Evolutionary conservation across 768 basidiomycete genomes (phyloP), one percentile per base, ranked within the genome.

Genomic region (Lentinula boryana): DNA sequence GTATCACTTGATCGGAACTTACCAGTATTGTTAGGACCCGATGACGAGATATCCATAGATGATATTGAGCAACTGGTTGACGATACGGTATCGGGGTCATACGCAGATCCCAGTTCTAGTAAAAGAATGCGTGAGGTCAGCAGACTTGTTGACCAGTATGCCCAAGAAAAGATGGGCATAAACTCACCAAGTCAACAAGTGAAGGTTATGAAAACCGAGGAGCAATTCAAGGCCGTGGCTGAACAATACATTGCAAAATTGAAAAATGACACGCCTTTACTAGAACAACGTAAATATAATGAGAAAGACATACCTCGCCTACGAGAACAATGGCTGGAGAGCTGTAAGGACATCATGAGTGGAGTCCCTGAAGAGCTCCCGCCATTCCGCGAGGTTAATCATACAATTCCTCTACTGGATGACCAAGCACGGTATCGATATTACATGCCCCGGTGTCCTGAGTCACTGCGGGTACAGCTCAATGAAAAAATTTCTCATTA

Each of bases 331-430:
- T 68, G 69, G 67, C 48, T 61, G 12, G 51, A 57, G 0, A 41
- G 56, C 16, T 63, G 52, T 52, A 38, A 48, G 1, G 65, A 68
- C 54, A 44, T 71, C 0, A 60, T 68, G 61, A 44, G 60, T 3
- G 63, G 60, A 3, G 52, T 64, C 1, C 67, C 65, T 9, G 27
- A 54, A 0, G 53, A 53, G 12, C 35, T 75, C 4, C 75, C 75
- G 0, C 72, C 74, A 0, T 44, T 68, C 2, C 16, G 71, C 2
- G 72, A 62, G 1, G 66, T 76, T 5, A 75, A 76, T 52, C 75
- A 76, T 50, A 51, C 56, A 0, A 75, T 76, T 5, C 65, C 67
- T 0, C 62, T 75, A 1, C 69, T 71, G 3, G 69, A 74, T 40
- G 62, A 68, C n/a, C 21, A 57, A 1, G 55, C 60, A 21, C 38